Base-by-base conservation (phyloP, 2,329 filamentous ascomycete species). In the Hypoxylon sp. region DNA sequence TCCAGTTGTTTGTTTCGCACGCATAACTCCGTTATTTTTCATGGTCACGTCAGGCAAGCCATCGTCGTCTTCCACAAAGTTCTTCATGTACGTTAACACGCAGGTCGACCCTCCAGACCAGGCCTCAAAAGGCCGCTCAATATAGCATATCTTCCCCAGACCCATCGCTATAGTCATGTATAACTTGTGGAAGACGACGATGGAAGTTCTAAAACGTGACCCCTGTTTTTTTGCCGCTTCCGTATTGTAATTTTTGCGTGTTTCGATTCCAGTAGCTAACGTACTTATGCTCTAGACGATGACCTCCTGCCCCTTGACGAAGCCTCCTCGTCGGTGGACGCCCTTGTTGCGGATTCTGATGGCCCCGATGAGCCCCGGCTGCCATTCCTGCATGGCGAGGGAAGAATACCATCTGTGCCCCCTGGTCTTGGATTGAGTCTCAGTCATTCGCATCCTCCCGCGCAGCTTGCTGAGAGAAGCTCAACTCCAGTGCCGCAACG, bases 1-100 rank as follows among this genome's bases (percentile, higher is more conserved):
- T 73, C 65, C 65, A 55, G 68, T 65, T 57, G 52, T 32, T 68
- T 73, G 70, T 73, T 72, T 72, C 52, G 61, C 69, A 54, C 74
- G 75, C 78, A 79, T 79, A 66, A 70, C 75, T 76, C 77, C 76
- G 76, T 76, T 73, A 27, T 27, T 67, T 76, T 73, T 67, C 69
- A 79, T 75, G 80, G 79, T 82, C 80, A 85, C 81, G 82, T 83
- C 85, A 88, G 87, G 87, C 87, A 88, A 86, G 87, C 87, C 86
- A 89, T 89, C 88, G 88, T 90, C 88, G 87, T 90, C 88, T 89
- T 90, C 87, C 84, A 86, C 83, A 81, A 82, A 79, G 77, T 77
- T 79, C 81, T 81, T 82, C 80, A 88, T 91, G 89, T 91, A 91
- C 85, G 88, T 90, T 90, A 90, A 89, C 83, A 80, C 76, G 75